Base-by-base conservation (phyloP, 768 basidiomycete species). In the Brasilioporus rufonigricans region DNA sequence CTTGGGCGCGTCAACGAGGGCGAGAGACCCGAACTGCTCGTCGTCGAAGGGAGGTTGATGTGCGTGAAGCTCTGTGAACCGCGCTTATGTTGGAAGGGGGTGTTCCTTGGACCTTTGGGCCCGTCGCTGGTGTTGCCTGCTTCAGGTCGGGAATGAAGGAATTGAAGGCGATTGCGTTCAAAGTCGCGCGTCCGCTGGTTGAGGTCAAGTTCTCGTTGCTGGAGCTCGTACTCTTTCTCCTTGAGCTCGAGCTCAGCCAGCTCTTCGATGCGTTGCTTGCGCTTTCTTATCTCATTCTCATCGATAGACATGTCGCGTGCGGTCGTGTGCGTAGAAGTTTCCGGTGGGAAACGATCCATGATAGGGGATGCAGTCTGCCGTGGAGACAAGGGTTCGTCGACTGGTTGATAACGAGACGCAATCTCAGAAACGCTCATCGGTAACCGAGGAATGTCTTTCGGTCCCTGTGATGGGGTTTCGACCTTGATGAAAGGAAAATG, bases 341-440 rank as follows among this genome's bases (percentile, higher is more conserved):
- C 67, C 6, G 61, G 62, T 18, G 58, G 56, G 55, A 70, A 69
- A 26, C 68, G 61, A 29, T 66, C 62, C 12, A 57, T 47, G 11
- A 65, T 63, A 0, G 79, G 75, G 1, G 79, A 78, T 7, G 66
- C 57, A 9, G 75, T 61, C 10, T 58, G 58, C 14, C 72, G 74
- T 18, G 82, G 77, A 4, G 79, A 77, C n/a, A 72, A 61, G 43
- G 73, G 76, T 13, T 66, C 69, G 24, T 79, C 79, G 2, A 62
- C 50, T 7, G 79, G 67, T 60, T 82, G 79, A 59, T 87, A 91
- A 31, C 82, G 81, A 36, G 77, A 79, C 3, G 87, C 86, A 13
- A 90, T 71, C 58, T 82, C 77, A 10, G 76, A 79, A 24, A 89
- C 87, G 41, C 83, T 87, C 48, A 80, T 68, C 1, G 86, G 83